Evolutionary conservation across 352 stramenopile genomes (phyloP), one percentile per base, ranked within the genome.

Genomic region (Thraustochytrium striatum): DNA sequence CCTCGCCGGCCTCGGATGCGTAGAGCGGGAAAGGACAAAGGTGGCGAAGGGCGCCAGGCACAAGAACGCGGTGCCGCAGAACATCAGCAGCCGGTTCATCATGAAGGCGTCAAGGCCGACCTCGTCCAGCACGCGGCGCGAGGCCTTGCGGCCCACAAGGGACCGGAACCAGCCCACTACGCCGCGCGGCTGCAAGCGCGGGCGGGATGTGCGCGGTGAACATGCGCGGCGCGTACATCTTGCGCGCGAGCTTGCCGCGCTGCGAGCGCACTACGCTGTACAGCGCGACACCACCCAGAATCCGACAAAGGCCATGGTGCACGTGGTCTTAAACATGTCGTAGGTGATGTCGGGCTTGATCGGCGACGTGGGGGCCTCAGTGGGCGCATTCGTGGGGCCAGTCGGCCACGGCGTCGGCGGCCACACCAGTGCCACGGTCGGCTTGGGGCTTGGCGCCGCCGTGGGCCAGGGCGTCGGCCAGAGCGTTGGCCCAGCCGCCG

Each of bases 1-100:
- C 65, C n/a, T 39, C 39, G 30, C 9, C 21, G 13, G 65, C 41
- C 50, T 75, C 65, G 35, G 65, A 55, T 5, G 65, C 65, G 47
- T 75, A 75, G 30, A 75, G 65, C 21, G 65, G 65, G 19, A 75
- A 21, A 75, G 65, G 19, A 75, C 65, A 72, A 75, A 75, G 32
- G 68, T 30, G 25, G 30, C 28, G 39, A 9, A 75, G 32, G 65
- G 65, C 35, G 65, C 52, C 65, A 75, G 43, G 19, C 50, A 75
- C 0, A 58, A 25, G 36, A 75, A 75, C 19, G 41, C 33, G n/a
- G 43, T 75, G 35, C 7, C 43, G 32, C 65, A 75, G 3, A 75
- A 38, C 65, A 75, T 43, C 19, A 75, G 39, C 35, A 75, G 32
- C 8, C 65, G 43, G 50, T 75, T 75, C 65, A 75, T 75, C 65